Evolutionary conservation across 2,329 filamentous ascomycete genomes (phyloP), one percentile per base, ranked within the genome.

Genomic region (Cladobotryum mycophilum): DNA sequence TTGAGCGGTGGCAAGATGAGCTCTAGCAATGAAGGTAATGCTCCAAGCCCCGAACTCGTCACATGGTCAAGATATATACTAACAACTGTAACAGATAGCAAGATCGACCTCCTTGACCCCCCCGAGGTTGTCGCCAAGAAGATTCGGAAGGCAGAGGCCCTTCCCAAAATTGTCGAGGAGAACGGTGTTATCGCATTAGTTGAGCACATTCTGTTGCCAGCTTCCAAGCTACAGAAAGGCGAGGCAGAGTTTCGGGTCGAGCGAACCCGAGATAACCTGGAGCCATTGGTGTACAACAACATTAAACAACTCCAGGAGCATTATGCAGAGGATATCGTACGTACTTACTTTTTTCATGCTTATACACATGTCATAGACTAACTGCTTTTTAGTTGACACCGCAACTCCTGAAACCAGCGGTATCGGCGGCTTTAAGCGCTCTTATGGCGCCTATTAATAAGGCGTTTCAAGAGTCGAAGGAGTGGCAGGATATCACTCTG

Each of bases 101-200:
- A 96, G 72, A 95, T 97, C 58, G 93, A 97, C 64, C 77, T 97
- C n/a, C 80, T 97, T 15, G 93, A 97, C 63, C 58, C 79, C 0
- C 74, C 86, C 0, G 89, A 95, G 0, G 70, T 73, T 2, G 86
- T 97, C 13, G 74, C 78, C 59, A 89, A 86, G 75, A 96, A 96
- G 76, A 76, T 95, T 48, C 84, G 84, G 64, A 96, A 96, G 70
- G 90, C 92, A 0, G 81, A 86, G 55, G 88, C 87, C 18, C 80
- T 82, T 14, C 90, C 90, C 33, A 82, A 83, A 62, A 76, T 86
- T 22, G 77, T 88, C 4, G 89, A 95, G 60, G 87, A 85, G 30
- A 97, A 97, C 64, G 93, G 92, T 17, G 75, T 97, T 12, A 73
- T 97, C 47, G 82, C 86, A 2, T 91, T 97, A 55, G 84, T 93